These are phyloP conservation scores for Lindgomyces ingoldianus DNA, from an alignment of 495 filamentous ascomycete genomes.

Conservation along the genomic window DNA sequence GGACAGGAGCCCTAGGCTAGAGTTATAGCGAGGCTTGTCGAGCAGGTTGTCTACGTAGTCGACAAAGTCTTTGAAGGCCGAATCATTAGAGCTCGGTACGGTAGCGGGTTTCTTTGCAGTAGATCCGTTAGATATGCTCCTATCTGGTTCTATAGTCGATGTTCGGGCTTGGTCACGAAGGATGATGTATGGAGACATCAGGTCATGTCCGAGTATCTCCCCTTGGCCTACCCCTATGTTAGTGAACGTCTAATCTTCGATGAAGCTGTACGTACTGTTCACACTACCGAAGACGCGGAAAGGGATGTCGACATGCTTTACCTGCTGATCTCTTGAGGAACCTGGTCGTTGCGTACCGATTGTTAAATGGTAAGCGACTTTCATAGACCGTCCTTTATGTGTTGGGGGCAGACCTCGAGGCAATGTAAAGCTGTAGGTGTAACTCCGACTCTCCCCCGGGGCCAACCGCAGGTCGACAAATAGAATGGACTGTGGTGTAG, in stretches of 20 bases:
- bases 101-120: conserved; percentile 45
- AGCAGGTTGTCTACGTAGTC: conserved; percentile 81
- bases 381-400: conserved; percentile 90
- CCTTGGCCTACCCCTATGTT: conserved; percentile 56
- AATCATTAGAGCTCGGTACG: conserved; percentile 34
- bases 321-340: conserved; percentile 71
- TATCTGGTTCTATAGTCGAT: conserved; percentile 45
- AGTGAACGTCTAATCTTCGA: conserved; percentile 33
- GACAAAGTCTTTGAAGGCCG: conserved; percentile 63
- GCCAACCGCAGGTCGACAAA: conserved; percentile 89
- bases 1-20: conserved; percentile 65
- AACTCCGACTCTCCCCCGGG: conserved; percentile 87
- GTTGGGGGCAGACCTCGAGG: conserved; percentile 86
- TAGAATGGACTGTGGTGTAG: conserved; percentile 93
- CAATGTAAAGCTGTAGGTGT: conserved; percentile 79
- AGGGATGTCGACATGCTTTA: conserved; percentile 88
- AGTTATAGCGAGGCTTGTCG: conserved; percentile 56
- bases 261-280: conserved; percentile 56
- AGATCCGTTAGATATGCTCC: conserved; percentile 16
- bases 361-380: conserved; percentile 85
- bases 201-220: conserved; percentile 75
- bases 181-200: conserved; percentile 91
- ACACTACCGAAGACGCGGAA: conserved; percentile 93
- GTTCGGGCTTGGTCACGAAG: conserved; percentile 81
- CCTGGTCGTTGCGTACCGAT: conserved; percentile 90